A percentile compares a stretch with the other conserved stretches of the same genome.
Evolutionary conservation across 495 filamentous ascomycete species (phyloP).

Genomic region (Xylaria acuta): DNA sequence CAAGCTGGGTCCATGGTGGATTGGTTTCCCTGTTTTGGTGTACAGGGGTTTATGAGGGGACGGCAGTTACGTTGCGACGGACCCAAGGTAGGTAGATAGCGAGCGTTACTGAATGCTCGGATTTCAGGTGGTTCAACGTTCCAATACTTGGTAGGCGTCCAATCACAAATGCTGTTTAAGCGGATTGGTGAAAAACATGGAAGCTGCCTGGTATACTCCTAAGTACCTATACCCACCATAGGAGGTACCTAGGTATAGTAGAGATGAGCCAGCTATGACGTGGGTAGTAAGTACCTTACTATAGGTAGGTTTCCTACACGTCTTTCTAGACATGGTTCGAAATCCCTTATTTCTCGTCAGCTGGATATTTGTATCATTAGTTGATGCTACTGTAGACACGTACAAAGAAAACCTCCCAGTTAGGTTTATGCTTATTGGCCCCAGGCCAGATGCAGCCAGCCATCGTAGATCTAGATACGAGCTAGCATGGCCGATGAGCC

Average conservation of each 20-base stretch:
- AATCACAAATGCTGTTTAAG: not conserved
- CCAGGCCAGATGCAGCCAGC: not conserved
- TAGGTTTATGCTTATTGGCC: not conserved
- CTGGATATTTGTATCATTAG: not conserved
- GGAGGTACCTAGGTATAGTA: not conserved
- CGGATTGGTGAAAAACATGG: not conserved
- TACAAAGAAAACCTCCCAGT: not conserved
- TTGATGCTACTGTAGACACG: not conserved
- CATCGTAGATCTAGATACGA: not conserved
- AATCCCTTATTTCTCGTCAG: not conserved
- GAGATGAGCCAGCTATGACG: not conserved
- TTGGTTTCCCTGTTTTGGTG: not conserved
- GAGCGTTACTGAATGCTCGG: not conserved
- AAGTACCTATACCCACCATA: not conserved
- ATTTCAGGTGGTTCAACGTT: not conserved
- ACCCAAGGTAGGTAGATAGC: not conserved
- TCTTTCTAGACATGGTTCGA: not conserved
- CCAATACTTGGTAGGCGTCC: not conserved
- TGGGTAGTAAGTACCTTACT: not conserved
- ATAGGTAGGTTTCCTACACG: not conserved
- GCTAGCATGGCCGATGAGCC: not conserved
- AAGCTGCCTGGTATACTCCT: not conserved
- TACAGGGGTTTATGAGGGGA: not conserved
- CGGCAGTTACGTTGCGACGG: conserved; percentile 2
- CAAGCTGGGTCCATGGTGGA: not conserved